Base-by-base conservation (phyloP, 305 asterid species). In the Rubia tinctorum region DNA sequence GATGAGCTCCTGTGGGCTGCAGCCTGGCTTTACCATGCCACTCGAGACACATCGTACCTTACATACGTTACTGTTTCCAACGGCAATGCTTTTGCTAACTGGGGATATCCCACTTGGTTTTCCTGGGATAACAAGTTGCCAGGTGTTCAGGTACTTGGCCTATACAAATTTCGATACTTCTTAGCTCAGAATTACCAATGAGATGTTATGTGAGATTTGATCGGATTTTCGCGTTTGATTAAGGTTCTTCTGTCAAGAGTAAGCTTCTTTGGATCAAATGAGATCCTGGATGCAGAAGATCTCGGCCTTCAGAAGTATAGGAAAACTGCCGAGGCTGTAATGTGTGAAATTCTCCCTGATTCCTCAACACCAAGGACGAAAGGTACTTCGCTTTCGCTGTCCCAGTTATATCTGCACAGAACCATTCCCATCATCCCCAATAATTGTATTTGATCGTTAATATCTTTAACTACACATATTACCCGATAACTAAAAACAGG, bases 1-100 rank as follows among this genome's bases (percentile, higher is more conserved):
- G 96, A 91, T 69, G 97, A 91, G 40, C 90, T 91, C 76, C 75
- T 91, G 83, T 91, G 96, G 97, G 93, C 93, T 0, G 90, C 96
- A 4, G 73, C 93, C 34, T 91, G 97, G 97, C 93, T 91, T n/a
- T 89, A 87, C 61, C 88, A 84, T 67, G 97, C 96, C 0, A 86
- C 91, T 0, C 63, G 81, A 61, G 90, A 91, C 1, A 69, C 70
- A 40, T 75, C 79, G 2, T 87, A 84, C 76, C 79, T 89, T 0
- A 64, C 10, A 7, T 90, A 83, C 43, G 86, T 71, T 63, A 79
- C 88, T 3, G 79, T 67, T 2, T 53, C 79, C 68, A 75, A 82
- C 61, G 96, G 89, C 40, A 71, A 81, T 27, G 6, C 11, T 6
- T 88, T 82, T 47, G 91, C 95, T 15, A 68, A 83, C 56, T 83